A percentile compares a stretch with the other conserved stretches of the same genome.
Evolutionary conservation across 495 filamentous ascomycete species (phyloP).

Genomic region (Hypoxylon intermedium): DNA sequence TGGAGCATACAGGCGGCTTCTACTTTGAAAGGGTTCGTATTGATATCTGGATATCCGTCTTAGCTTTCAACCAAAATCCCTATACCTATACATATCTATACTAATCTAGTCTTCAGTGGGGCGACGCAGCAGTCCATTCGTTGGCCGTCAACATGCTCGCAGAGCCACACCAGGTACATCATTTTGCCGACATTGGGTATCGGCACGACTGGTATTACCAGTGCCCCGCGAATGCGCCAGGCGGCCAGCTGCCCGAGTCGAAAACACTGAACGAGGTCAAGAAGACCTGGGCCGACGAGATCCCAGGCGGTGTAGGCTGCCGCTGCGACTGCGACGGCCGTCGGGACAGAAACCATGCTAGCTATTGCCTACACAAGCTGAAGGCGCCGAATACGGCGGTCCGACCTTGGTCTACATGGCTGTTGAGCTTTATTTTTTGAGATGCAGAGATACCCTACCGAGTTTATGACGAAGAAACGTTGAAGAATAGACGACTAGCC

Average conservation of each 20-base stretch:
- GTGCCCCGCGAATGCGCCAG: slow-evolving; percentile 54
- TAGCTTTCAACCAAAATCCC: background rate
- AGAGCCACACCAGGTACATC: slow-evolving; percentile 57
- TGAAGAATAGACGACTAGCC: too few relatives aligned
- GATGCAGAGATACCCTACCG: background rate
- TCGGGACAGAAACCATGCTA: slow-evolving; percentile 42
- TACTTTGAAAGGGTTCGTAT: slow-evolving; percentile 58
- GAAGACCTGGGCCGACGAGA: slow-evolving; percentile 43
- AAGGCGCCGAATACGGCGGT: slow-evolving; percentile 47
- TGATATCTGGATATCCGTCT: background rate
- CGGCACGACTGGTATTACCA: slow-evolving; percentile 58
- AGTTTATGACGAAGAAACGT: too few relatives aligned
- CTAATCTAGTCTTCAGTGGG: slow-evolving; percentile 51
- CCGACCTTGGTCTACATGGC: slow-evolving; percentile 38
- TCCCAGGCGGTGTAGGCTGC: slow-evolving; percentile 50
- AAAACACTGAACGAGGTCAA: slow-evolving; percentile 37
- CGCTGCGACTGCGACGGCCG: slow-evolving; percentile 54
- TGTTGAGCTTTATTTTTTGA: slow-evolving; percentile 36
- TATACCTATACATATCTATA: background rate
- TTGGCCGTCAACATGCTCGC: slow-evolving; percentile 60
- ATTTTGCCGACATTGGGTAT: slow-evolving; percentile 62
- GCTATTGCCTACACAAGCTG: slow-evolving; percentile 46
- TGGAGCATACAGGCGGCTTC: slow-evolving; percentile 59
- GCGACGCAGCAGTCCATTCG: slow-evolving; percentile 62
- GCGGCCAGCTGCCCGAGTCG: slow-evolving; percentile 47